Percentiles rank a stretch among this genome's conserved stretches.
These are phyloP conservation scores for Phytophthora pini DNA, from an alignment of 352 stramenopile genomes.

Conservation along the genomic window DNA sequence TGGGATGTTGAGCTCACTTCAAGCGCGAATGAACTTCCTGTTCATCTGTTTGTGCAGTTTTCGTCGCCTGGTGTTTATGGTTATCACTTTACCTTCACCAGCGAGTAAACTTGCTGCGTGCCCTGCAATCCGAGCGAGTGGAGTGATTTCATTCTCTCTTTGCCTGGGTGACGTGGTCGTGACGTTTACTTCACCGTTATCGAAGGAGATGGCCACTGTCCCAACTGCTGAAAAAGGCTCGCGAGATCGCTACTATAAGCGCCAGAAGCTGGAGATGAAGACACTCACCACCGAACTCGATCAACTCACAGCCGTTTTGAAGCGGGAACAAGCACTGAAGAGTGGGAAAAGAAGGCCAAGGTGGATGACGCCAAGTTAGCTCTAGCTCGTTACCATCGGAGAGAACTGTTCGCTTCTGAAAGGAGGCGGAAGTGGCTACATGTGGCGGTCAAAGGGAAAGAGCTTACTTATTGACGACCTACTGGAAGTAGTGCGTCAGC, in stretches of 20 bases:
- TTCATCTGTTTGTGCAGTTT: too few relatives aligned
- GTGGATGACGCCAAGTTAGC: too few relatives aligned
- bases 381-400: too few relatives aligned
- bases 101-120: background rate
- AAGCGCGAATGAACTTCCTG: too few relatives aligned
- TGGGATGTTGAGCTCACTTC: background rate
- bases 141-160: background rate
- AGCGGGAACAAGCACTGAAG: background rate
- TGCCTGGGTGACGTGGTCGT: background rate
- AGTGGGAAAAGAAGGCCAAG: background rate
- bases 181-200: slow-evolving; percentile 1
- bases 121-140: background rate
- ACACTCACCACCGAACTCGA: background rate
- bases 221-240: too few relatives aligned
- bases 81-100: background rate
- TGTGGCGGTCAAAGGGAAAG: background rate
- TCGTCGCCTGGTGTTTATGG: background rate
- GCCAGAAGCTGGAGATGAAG: background rate
- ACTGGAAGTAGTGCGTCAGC: background rate
- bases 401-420: background rate
- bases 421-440: background rate
- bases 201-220: too few relatives aligned
- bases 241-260: background rate
- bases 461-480: background rate
- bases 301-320: background rate